Evolutionary conservation across 805 yeast species (phyloP).

Genomic region (Clavispora carvajalis): DNA sequence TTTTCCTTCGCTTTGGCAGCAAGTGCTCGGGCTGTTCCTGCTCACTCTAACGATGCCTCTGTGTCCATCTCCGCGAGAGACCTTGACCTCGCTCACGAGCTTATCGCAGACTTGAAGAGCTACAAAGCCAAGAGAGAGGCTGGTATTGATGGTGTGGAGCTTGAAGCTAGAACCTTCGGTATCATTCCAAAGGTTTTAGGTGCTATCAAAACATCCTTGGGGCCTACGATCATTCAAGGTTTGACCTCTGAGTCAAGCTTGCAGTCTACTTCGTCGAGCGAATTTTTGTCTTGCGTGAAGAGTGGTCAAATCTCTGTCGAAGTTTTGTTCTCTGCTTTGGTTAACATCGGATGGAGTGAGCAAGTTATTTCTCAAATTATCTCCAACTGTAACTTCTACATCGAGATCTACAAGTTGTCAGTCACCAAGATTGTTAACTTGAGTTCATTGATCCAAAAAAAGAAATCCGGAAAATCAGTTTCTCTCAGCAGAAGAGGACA

Average conservation of each 20-base stretch:
- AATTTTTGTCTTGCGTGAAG: constrained; percentile 25
- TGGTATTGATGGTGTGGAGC: constrained; percentile 16
- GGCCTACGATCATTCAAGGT: constrained; percentile 30
- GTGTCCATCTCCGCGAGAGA: constrained; percentile 14
- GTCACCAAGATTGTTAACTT: constrained; percentile 26
- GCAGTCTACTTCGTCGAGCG: constrained; percentile 23
- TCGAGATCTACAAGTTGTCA: constrained; percentile 35
- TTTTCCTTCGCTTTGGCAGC: constrained; percentile 15
- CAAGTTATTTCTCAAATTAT: constrained; percentile 31
- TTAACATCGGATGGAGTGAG: constrained; percentile 38
- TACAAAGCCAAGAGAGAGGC: constrained; percentile 27
- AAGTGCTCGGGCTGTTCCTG: constrained; percentile 15
- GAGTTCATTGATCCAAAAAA: constrained; percentile 20
- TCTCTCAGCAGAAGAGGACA: constrained; percentile 18
- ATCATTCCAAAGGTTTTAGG: constrained; percentile 38
- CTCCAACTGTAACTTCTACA: constrained; percentile 34
- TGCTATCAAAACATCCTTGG: constrained; percentile 33
- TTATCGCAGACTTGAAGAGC: constrained; percentile 24
- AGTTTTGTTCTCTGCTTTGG: constrained; percentile 35
- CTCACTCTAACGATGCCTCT: constrained; percentile 6
- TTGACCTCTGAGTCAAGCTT: constrained; percentile 29
- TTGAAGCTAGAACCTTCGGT: constrained; percentile 33
- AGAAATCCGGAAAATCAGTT: constrained; percentile 17
- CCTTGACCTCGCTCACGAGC: constrained; percentile 18
- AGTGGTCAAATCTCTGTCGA: constrained; percentile 27